Percentiles rank a stretch among this genome's conserved stretches.
phyloP scores from a whole-genome alignment of 1,139 yeast species.

The Wickerhamomyces sp. region DNA sequence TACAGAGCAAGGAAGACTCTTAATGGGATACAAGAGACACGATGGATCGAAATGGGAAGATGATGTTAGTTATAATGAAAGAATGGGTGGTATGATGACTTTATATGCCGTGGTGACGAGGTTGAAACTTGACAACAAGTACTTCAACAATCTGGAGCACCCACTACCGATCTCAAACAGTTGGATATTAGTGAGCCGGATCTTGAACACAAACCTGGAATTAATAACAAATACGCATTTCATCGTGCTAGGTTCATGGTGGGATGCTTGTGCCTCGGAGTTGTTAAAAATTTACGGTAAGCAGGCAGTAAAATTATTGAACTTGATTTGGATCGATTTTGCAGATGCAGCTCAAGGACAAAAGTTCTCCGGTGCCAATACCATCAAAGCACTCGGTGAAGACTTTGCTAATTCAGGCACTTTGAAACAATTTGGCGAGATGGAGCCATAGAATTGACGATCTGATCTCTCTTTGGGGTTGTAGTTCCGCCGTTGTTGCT shows the following conservation, averaged over 20 bases:
- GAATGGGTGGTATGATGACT: slow-evolving; percentile 81
- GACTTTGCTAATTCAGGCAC: slow-evolving; percentile 54
- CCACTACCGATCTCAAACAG: slow-evolving; percentile 47
- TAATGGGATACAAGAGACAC: slow-evolving; percentile 84
- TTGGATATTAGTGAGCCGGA: slow-evolving; percentile 73
- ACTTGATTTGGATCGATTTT: slow-evolving; percentile 43
- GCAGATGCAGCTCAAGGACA: slow-evolving; percentile 42
- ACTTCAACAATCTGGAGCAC: slow-evolving; percentile 32
- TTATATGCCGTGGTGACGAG: slow-evolving; percentile 73
- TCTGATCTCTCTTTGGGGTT: too few species aligned
- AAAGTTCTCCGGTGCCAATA: slow-evolving; percentile 70
- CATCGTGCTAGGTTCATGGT: slow-evolving; percentile 75
- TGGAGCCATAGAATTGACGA: slow-evolving; percentile 35
- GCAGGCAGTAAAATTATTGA: slow-evolving; percentile 65
- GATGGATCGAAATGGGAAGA: slow-evolving; percentile 72
- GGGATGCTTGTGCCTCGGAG: slow-evolving; percentile 75
- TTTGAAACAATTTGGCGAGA: slow-evolving; percentile 44
- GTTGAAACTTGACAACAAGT: slow-evolving; percentile 23
- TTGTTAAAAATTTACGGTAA: slow-evolving; percentile 54
- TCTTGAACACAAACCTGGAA: slow-evolving; percentile 48
- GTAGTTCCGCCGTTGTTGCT: too few species aligned
- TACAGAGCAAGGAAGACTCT: slow-evolving; percentile 73
- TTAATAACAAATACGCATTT: slow-evolving; percentile 65
- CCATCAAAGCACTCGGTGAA: slow-evolving; percentile 70
- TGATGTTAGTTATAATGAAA: slow-evolving; percentile 68